Base-by-base conservation (phyloP, 2,329 filamentous ascomycete species). In the Aspergillus thermomutatus region DNA sequence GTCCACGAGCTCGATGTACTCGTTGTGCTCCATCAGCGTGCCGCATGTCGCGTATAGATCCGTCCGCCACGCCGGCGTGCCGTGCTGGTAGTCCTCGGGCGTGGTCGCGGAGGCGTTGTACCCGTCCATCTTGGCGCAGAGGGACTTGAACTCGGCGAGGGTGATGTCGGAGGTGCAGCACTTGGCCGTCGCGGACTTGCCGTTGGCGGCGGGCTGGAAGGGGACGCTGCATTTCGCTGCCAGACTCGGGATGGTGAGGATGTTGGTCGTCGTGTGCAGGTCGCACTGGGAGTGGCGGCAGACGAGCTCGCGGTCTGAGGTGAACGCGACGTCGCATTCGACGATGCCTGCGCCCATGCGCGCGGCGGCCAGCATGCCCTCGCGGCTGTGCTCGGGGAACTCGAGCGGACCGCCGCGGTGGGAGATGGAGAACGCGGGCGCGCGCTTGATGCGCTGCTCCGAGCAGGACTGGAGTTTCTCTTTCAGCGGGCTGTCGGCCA, bases 201-300 rank as follows among this genome's bases (percentile, higher is more conserved):
- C 31, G 3, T 50, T 49, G 3, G 58, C 52, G 4, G 61, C 61
- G 14, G 61, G 60, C 51, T 54, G 25, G 58, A 64, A 64, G 14
- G 61, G 61, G 1, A 37, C 50, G 19, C 54, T 60, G 55, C 61
- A 64, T 31, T 64, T 64, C 8, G 58, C 60, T 1, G 61, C 61
- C 9, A 64, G 56, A 41, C 60, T 56, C 19, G 61, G 61, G 41
- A 58, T 59, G 45, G 57, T 53, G 10, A 64, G 58, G 55, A 64
- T 64, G 53, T 64, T 55, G 54, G 61, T 64, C 27, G 61, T 64
- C 1, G 60, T 62, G 55, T 64, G 61, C 27, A 64, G 53, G 47
- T 64, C 61, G 46, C 61, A 64, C 46, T 64, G 61, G n/a, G 60
- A 64, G 48, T 64, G 61, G 8, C 61, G 60, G 40, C 61, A 64